Conservation (phyloP, 495 filamentous ascomycete genomes). For the Penicillium macrosclerotiorum region DNA sequence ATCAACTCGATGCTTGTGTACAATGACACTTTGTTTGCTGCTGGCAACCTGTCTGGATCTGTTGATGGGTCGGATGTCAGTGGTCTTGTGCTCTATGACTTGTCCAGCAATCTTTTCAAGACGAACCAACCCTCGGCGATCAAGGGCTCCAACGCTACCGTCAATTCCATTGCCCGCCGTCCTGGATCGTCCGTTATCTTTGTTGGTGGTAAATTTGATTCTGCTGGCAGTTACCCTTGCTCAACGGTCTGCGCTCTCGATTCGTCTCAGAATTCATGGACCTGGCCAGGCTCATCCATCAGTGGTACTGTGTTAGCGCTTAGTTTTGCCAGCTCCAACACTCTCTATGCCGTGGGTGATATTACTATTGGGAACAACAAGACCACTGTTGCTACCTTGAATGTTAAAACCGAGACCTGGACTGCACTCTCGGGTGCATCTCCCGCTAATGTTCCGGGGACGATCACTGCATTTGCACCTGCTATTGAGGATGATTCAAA, state of each 20-base stretch:
- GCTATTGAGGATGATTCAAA: conserved; percentile 62
- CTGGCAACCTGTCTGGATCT: conserved; percentile 72
- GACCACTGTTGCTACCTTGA: conserved; percentile 73
- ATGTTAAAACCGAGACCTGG: conserved; percentile 62
- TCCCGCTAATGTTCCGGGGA: conserved; percentile 64
- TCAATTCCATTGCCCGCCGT: conserved; percentile 69
- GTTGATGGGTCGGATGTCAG: conserved; percentile 59
- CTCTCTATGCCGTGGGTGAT: conserved; percentile 73
- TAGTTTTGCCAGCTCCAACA: conserved; percentile 68
- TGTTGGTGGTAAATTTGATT: conserved; percentile 77
- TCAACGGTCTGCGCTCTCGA: conserved; percentile 77
- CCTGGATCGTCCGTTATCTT: conserved; percentile 72
- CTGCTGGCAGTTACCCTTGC: conserved; percentile 81
- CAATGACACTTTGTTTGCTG: conserved; percentile 72
- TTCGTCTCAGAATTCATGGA: conserved; percentile 68
- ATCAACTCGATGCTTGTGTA: conserved; percentile 69
- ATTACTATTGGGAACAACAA: conserved; percentile 63
- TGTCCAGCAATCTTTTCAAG: conserved; percentile 57
- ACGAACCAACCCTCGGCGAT: conserved; percentile 67
- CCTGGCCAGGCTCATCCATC: conserved; percentile 66
- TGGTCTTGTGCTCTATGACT: conserved; percentile 79
- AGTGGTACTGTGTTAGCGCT: conserved; percentile 66
- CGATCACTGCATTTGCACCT: conserved; percentile 71
- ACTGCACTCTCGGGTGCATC: conserved; percentile 60
- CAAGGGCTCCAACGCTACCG: conserved; percentile 63